Conservation (phyloP, 2,329 filamentous ascomycete species). For the Sporothrix mexicana region DNA sequence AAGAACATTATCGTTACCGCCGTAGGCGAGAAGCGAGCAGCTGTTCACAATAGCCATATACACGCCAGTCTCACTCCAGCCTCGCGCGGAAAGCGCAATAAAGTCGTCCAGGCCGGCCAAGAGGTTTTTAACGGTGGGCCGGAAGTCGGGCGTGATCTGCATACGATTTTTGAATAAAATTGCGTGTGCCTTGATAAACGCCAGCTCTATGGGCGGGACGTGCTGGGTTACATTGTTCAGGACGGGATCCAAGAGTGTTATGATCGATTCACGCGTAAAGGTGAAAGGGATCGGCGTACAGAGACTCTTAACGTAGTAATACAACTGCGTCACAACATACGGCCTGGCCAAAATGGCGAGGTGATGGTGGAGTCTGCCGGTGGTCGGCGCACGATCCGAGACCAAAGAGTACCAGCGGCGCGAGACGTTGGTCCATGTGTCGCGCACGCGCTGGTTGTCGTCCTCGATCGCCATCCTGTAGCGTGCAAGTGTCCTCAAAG, state of each 20-base stretch:
- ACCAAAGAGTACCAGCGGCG: conserved; percentile 84
- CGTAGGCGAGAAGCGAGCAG: conserved; percentile 60
- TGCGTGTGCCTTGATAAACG: conserved; percentile 68
- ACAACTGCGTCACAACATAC: conserved; percentile 72
- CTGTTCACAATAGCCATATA: conserved; percentile 64
- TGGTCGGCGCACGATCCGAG: conserved; percentile 74
- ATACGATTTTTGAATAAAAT: conserved; percentile 59
- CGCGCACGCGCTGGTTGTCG: conserved; percentile 73
- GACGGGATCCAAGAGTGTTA: conserved; percentile 70
- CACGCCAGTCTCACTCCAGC: conserved; percentile 62
- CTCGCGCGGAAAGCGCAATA: conserved; percentile 57
- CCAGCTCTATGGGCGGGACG: conserved; percentile 57
- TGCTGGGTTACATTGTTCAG: conserved; percentile 43
- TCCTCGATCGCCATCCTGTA: conserved; percentile 94
- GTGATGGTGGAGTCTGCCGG: conserved; percentile 86
- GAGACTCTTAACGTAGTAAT: conserved; percentile 73
- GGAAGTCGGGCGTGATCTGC: background rate
- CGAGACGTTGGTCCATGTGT: conserved; percentile 81
- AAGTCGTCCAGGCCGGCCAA: conserved; percentile 60
- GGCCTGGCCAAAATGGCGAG: conserved; percentile 78
- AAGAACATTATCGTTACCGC: conserved; percentile 55
- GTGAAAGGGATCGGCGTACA: conserved; percentile 70
- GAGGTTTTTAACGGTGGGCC: conserved; percentile 55
- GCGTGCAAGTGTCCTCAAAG: conserved; percentile 83
- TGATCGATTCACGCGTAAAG: conserved; percentile 71